Evolutionary conservation across 164 flowering plant genomes (phyloP).

Genomic region (Nymphaea thermarum): DNA sequence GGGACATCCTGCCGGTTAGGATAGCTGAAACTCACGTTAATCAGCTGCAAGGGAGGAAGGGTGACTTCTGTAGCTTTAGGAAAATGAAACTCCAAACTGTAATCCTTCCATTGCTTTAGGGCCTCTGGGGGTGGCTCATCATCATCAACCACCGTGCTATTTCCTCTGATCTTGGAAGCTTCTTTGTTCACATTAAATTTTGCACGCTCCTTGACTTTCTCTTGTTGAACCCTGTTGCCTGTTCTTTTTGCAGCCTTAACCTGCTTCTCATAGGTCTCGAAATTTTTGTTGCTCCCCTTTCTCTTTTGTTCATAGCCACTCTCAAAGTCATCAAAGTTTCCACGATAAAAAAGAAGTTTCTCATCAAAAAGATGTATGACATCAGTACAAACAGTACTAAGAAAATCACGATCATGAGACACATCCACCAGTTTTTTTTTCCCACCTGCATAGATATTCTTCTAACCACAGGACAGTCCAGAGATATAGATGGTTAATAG

Average conservation of each 20-base stretch:
- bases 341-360: constrained; percentile 59
- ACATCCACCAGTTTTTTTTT: constrained; percentile 68
- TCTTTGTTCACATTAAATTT: constrained; percentile 42
- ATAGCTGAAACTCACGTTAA: constrained; percentile 43
- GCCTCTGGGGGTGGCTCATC: constrained; percentile 27
- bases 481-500: constrained; percentile 67
- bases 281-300: constrained; percentile 64
- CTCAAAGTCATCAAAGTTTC: constrained; percentile 70
- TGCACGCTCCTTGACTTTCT: constrained; percentile 59
- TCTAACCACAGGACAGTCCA: constrained; percentile 78
- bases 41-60: constrained; percentile 44
- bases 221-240: constrained; percentile 49
- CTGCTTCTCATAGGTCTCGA: constrained; percentile 54
- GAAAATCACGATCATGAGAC: constrained; percentile 71
- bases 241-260: constrained; percentile 56
- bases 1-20: constrained; percentile 34
- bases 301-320: constrained; percentile 65
- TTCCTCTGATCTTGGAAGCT: constrained; percentile 38
- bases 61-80: constrained; percentile 47
- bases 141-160: constrained; percentile 39
- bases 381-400: constrained; percentile 58
- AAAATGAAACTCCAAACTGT: constrained; percentile 44
- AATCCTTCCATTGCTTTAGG: constrained; percentile 42
- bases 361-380: constrained; percentile 68
- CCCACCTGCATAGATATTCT: constrained; percentile 63